Evolutionary conservation across 257 asterid species (phyloP).

Genomic region (Leonotis leonurus): DNA sequence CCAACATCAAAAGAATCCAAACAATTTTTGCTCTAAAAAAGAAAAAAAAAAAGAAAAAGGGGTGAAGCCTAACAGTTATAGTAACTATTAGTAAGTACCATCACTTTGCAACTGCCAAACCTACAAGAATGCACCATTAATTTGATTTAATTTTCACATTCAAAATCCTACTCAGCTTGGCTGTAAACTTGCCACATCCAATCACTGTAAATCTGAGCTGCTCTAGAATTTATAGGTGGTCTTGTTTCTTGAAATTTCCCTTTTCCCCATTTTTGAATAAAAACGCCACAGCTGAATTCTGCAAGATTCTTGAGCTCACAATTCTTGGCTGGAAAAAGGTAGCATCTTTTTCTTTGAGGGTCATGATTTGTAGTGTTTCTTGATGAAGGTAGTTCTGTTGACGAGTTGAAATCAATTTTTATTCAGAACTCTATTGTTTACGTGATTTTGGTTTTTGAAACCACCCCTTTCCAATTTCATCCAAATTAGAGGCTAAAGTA

Average conservation of each 20-base stretch:
- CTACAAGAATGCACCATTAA: neutral
- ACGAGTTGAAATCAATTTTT: neutral
- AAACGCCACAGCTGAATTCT: neutral
- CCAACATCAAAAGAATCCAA: conserved; percentile 19
- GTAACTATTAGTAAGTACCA: too few species aligned
- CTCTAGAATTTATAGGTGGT: neutral
- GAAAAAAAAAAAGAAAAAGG: neutral
- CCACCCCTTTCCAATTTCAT: neutral
- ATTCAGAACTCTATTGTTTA: neutral
- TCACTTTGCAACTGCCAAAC: conserved; percentile 2
- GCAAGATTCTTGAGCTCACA: neutral
- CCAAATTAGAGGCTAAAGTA: neutral
- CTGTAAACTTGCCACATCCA: conserved; percentile 17
- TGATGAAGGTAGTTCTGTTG: neutral
- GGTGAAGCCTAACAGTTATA: neutral
- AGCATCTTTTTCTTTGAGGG: neutral
- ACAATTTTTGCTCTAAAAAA: neutral
- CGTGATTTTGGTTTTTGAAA: neutral
- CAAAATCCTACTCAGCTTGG: conserved; percentile 2
- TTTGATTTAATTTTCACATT: neutral
- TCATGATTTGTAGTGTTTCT: neutral
- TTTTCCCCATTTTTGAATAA: neutral
- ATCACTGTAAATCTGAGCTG: neutral
- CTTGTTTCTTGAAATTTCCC: conserved; percentile 7
- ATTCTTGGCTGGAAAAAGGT: conserved; percentile 6